Evolutionary conservation across 2,329 filamentous ascomycete genomes (phyloP).

Genomic region (Penicillium sp.): DNA sequence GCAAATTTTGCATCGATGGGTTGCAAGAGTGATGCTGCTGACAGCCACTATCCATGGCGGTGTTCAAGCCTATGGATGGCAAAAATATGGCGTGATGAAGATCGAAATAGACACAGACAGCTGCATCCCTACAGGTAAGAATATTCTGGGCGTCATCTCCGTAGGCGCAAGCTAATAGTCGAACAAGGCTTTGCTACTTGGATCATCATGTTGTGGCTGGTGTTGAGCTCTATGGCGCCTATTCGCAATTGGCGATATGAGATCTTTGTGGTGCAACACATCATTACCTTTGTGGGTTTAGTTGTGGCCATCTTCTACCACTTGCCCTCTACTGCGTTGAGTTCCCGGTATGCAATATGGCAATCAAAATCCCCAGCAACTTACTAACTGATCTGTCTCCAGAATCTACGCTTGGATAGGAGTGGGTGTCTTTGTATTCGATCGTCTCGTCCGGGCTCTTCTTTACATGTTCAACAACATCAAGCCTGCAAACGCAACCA

Average conservation of each 20-base stretch:
- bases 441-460: slow-evolving; percentile 8
- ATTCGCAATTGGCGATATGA: slow-evolving; percentile 12
- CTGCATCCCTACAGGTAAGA: slow-evolving; percentile 9
- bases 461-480: slow-evolving; percentile 35
- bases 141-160: no score
- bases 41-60: slow-evolving; percentile 27
- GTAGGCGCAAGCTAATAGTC: neutral
- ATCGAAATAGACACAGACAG: slow-evolving; percentile 9
- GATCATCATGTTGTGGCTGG: slow-evolving; percentile 10
- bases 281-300: slow-evolving; percentile 38
- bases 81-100: slow-evolving; percentile 8
- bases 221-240: slow-evolving; percentile 6
- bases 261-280: slow-evolving; percentile 36
- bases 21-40: slow-evolving; percentile 31
- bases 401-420: slow-evolving; percentile 10
- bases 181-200: slow-evolving; percentile 8
- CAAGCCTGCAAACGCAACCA: slow-evolving; percentile 22
- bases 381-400: neutral
- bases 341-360: slow-evolving; percentile 4
- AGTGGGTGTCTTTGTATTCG: slow-evolving; percentile 8
- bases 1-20: slow-evolving; percentile 38
- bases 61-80: slow-evolving; percentile 8
- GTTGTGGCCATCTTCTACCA: slow-evolving; percentile 35
- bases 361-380: neutral
- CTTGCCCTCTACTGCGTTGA: slow-evolving; percentile 5